Conservation (phyloP, 2,329 filamentous ascomycete genomes). For the Monosporascus cannonballus region DNA sequence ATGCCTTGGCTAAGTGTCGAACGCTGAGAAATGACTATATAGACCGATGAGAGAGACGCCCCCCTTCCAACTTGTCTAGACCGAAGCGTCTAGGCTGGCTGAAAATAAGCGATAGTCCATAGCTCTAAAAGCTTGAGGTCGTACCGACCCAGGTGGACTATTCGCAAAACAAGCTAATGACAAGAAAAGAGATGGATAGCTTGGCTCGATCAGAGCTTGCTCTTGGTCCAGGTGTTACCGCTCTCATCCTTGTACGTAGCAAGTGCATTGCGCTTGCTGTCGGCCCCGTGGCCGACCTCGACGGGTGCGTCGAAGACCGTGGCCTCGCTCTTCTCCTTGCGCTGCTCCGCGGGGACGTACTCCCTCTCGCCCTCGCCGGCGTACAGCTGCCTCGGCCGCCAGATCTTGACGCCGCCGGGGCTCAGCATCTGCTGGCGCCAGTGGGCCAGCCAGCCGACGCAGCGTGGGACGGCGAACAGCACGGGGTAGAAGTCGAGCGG, state of each 20-base stretch:
- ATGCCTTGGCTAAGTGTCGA: too few relatives aligned
- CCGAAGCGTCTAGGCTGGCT: too few relatives aligned
- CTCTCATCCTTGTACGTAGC: constrained; percentile 34
- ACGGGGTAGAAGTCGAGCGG: constrained; percentile 47
- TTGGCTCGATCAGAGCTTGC: constrained; percentile 15
- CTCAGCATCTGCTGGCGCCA: constrained; percentile 46
- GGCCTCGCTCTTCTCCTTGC: constrained; percentile 25
- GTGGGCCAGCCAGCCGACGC: constrained; percentile 46
- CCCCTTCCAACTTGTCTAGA: too few relatives aligned
- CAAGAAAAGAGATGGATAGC: too few relatives aligned
- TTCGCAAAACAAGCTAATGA: too few relatives aligned
- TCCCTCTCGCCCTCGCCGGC: constrained; percentile 37
- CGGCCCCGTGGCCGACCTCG: constrained; percentile 32
- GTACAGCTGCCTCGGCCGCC: constrained; percentile 43
- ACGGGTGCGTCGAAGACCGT: constrained; percentile 30
- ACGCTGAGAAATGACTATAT: too few relatives aligned
- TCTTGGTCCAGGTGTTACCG: constrained; percentile 23
- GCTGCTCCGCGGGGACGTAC: constrained; percentile 33
- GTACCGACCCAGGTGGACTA: too few relatives aligned
- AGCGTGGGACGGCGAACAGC: constrained; percentile 43
- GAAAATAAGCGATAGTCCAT: too few relatives aligned
- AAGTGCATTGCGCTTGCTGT: constrained; percentile 35
- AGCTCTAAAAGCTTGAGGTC: too few relatives aligned
- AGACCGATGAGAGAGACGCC: too few relatives aligned
- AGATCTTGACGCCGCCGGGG: constrained; percentile 42